phyloP scores from a whole-genome alignment of 768 basidiomycete species.

The Leccinum obscurum region DNA sequence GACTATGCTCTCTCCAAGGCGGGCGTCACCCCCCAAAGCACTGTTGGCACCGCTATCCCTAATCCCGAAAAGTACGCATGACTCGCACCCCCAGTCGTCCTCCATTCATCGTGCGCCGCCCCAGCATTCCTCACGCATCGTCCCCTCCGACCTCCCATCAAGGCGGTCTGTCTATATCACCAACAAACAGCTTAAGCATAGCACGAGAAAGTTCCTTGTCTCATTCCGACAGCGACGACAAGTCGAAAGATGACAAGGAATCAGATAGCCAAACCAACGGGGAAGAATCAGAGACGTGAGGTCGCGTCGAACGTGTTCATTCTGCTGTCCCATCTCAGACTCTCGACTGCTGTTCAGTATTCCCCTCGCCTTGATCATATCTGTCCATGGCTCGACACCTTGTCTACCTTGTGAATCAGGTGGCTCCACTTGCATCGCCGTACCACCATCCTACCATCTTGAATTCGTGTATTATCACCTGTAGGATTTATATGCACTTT shows the following conservation, averaged over 20 bases:
- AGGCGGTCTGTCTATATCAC: slow-evolving; percentile 64
- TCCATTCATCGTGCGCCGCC: slow-evolving; percentile 1
- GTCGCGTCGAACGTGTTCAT: slow-evolving; percentile 5
- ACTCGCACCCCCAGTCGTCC: neutral
- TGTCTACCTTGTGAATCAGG: slow-evolving; percentile 12
- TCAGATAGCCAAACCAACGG: slow-evolving; percentile 8
- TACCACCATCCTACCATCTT: slow-evolving; percentile 25
- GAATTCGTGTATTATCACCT: slow-evolving; percentile 31
- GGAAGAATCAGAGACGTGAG: slow-evolving; percentile 19
- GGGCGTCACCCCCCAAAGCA: slow-evolving; percentile 81
- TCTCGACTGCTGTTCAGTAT: slow-evolving; percentile 18
- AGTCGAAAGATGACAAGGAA: slow-evolving; percentile 20
- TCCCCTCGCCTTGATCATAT: slow-evolving; percentile 27
- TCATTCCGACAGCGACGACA: slow-evolving; percentile 25
- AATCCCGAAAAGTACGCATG: slow-evolving; percentile 88
- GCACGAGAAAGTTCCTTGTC: slow-evolving; percentile 58
- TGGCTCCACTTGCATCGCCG: slow-evolving; percentile 19
- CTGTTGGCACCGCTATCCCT: slow-evolving; percentile 96
- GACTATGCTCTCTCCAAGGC: slow-evolving; percentile 98
- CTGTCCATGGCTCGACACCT: slow-evolving; percentile 16
- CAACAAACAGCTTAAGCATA: slow-evolving; percentile 67
- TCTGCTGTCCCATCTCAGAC: slow-evolving; percentile 5
- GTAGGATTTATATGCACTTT: slow-evolving; percentile 25
- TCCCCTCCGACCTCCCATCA: slow-evolving; percentile 59
- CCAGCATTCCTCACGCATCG: slow-evolving; percentile 88